Evolutionary conservation across 352 stramenopile species (phyloP), one percentile per base, ranked within the genome.

Genomic region (Globisporangium nodosum): DNA sequence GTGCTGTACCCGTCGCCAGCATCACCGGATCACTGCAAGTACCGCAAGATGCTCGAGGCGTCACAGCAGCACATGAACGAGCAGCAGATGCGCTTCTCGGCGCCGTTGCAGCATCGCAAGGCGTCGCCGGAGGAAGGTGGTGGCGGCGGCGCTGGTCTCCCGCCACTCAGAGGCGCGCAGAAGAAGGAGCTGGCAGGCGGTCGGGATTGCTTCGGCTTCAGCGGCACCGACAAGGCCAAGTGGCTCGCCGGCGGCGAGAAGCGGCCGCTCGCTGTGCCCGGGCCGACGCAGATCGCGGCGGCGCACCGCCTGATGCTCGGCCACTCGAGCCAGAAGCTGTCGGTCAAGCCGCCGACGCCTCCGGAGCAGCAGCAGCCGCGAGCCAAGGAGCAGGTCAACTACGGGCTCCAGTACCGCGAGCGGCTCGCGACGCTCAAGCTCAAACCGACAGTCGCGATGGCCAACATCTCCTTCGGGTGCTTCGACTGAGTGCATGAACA

Each of bases 231-330:
- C 62, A 92, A 90, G 54, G 77, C 81, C 11, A 72, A 81, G 37
- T 85, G 75, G 68, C 62, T 89, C 18, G 53, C 60, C 58, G 64
- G 61, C 16, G 54, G 61, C 11, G 68, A 89, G 33, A 90, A 87
- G 64, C 89, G 88, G 24, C 68, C 81, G 13, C 63, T 87, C 9
- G 70, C 74, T 13, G 75, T 83, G 15, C 85, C 85, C 6, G 72
- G 78, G 0, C 78, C 85, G 1, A 85, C 87, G 59, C 85, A 94
- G 56, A 58, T 88, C 12, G 85, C 85, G n/a, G 78, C 78, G 7
- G 85, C 82, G 40, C 80, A 91, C 53, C 80, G 85, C 18, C 54
- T 94, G 45, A 94, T 94, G 85, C 68, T 94, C 16, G 85, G 85
- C 8, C 81, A 94, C 50, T 92, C 85, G 30, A 94, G 85, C 63